Base-by-base conservation (phyloP, 345 rosid species). In the Rhizophora mangle region DNA sequence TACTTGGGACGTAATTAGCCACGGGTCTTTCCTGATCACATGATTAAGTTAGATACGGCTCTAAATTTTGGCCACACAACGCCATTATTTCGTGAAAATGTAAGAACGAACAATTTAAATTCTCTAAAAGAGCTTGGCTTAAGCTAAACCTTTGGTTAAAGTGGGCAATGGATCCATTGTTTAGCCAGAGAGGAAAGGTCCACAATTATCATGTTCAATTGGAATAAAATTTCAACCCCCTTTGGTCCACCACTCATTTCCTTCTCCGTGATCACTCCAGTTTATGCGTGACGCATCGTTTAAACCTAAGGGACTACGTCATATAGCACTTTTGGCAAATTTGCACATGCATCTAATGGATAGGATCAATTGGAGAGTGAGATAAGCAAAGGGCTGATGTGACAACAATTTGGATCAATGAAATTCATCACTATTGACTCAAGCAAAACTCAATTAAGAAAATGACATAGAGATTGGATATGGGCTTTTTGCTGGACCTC, bases 271-370 rank as follows among this genome's bases (percentile, higher is more conserved):
- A 55, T 10, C 37, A 34, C 21, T 36, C 62, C 63, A 29, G 63
- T 63, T 56, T 18, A 43, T 2, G 29, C 8, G 63, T 30, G 68
- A 63, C 30, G 55, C 52, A n/a, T 51, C 34, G 39, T 20, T 52
- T 22, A 72, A 72, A 31, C 70, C 16, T 19, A 11, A 65, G 46
- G 24, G 29, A 47, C 27, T 19, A 39, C 66, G 66, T 59, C 71
- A 66, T 53, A 11, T 0, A 46, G 61, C 60, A 24, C 8, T 21
- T n/a, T 18, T 37, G 19, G 24, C n/a, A 1, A 58, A 26, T 6
- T 32, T 19, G 49, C 57, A 31, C 16, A 69, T 64, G 64, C 26
- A 21, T 16, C 0, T 30, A 49, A 43, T 64, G 30, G 21, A 31
- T 22, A 22, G 51, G 57, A 58, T 55, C 67, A 20, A 27, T 30